Percentiles rank a stretch among this genome's conserved stretches.
Evolutionary conservation across 106 monocot species (phyloP).

Genomic region (Amphibolis antarctica): DNA sequence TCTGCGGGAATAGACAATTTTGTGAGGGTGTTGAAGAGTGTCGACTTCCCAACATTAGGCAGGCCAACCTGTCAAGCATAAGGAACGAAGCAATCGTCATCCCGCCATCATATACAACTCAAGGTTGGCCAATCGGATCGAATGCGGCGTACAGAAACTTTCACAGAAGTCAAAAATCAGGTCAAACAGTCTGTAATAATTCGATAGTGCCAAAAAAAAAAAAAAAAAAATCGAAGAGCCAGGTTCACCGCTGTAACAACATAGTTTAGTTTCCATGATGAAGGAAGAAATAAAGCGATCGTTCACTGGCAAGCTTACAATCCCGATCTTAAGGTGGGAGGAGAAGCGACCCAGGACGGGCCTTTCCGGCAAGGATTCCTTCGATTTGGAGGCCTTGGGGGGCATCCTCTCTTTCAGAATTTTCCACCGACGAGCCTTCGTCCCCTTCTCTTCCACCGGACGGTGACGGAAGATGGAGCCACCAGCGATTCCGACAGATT

Average conservation of each 20-base stretch:
- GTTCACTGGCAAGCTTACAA: conserved; percentile 31
- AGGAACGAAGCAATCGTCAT: neutral
- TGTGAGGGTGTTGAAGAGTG: conserved; percentile 87
- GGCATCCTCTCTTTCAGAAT: conserved; percentile 48
- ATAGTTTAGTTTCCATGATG: no score
- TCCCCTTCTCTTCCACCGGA: no score
- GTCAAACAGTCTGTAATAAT: no score
- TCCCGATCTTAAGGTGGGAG: conserved; percentile 97
- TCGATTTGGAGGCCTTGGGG: conserved; percentile 72
- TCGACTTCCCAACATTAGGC: conserved; percentile 97
- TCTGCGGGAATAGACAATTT: conserved; percentile 91
- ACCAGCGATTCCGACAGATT: no score
- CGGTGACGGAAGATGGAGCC: no score
- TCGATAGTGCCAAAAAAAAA: no score
- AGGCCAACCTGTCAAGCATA: conserved; percentile 75
- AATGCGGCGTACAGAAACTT: neutral
- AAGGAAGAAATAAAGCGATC: no score
- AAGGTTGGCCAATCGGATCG: neutral
- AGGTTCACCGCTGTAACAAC: no score
- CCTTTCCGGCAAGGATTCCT: conserved; percentile 58
- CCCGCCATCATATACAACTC: neutral
- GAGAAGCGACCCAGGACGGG: conserved; percentile 94
- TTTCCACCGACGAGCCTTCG: no score
- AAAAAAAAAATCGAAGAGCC: no score
- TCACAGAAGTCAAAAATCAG: neutral